Conservation (phyloP, 2,329 filamentous ascomycete genomes). For the Lithohypha guttulata region DNA sequence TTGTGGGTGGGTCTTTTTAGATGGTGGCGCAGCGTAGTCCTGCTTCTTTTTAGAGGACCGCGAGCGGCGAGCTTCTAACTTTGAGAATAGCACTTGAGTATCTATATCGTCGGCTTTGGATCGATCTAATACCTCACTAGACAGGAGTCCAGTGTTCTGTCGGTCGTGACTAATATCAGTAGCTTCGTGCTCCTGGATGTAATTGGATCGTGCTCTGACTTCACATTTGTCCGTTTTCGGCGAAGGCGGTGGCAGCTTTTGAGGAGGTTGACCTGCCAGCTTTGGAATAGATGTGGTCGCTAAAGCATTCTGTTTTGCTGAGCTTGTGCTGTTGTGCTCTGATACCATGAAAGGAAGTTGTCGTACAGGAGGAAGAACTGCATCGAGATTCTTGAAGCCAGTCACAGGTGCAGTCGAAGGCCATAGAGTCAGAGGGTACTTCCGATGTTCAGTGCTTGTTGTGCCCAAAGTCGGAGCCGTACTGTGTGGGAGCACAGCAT, state of each 20-base stretch:
- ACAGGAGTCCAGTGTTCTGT: too few species aligned
- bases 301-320: too few species aligned
- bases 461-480: neutral
- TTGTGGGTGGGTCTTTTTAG: too few species aligned
- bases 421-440: slow-evolving; percentile 13
- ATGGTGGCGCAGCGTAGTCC: too few species aligned
- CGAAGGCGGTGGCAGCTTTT: too few species aligned
- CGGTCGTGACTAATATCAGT: too few species aligned
- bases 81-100: slow-evolving; percentile 6
- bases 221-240: too few species aligned
- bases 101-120: slow-evolving; percentile 5
- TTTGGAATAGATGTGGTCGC: too few species aligned
- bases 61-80: neutral
- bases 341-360: slow-evolving; percentile 30
- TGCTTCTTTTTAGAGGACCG: neutral
- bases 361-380: slow-evolving; percentile 33
- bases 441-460: neutral
- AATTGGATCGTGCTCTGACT: too few species aligned
- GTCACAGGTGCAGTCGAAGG: slow-evolving; percentile 24
- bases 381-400: slow-evolving; percentile 22
- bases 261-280: too few species aligned
- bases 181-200: too few species aligned
- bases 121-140: too few species aligned
- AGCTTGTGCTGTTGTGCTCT: slow-evolving; percentile 16
- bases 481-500: neutral